Base-by-base conservation (phyloP, 768 basidiomycete species). In the Hortiboletus flavorubellus region DNA sequence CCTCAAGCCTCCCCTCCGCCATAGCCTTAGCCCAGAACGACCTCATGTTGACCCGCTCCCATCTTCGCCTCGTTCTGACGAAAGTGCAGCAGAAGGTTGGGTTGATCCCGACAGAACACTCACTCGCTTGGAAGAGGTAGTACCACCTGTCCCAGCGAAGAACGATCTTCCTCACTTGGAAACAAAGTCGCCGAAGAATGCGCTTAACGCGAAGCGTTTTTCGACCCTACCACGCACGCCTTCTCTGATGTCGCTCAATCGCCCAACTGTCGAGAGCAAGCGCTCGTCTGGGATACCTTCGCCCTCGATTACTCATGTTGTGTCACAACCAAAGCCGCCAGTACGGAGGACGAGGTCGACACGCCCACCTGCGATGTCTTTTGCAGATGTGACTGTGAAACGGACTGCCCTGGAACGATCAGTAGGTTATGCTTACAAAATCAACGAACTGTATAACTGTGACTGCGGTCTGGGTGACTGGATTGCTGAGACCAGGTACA, bases 401-500 rank as follows among this genome's bases (percentile, higher is more conserved):
- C 80, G 75, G 59, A 84, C 77, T 30, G 63, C 86, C 3, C 56
- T 81, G 5, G 92, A 93, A 63, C 79, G 92, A 46, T 89, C 86
- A 55, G 66, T 73, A 23, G 81, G 84, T 37, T 95, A 94, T 62
- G 86, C 88, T 26, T 73, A 76, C 60, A 94, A 93, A 74, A 90
- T 94, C 59, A 91, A 91, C 64, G 90, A 93, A 66, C 69, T 95
- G 18, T 82, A 83, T 51, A 74, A 78, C 56, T 84, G 82, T 64
- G 88, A 92, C 63, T 87, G 87, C 61, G 91, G 92, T 33, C 72
- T 94, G 49, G 73, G 75, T 18, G 84, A 87, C n/a, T 95, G 93
- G 93, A 71, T 92, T 26, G 59, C 73, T 38, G 78, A 80, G 53
- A 78, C 79, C 52, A 80, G 72, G 59, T 71, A 75, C 51, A 78